Evolutionary conservation across 2,329 filamentous ascomycete species (phyloP).

Genomic region (Neonectria sp.): DNA sequence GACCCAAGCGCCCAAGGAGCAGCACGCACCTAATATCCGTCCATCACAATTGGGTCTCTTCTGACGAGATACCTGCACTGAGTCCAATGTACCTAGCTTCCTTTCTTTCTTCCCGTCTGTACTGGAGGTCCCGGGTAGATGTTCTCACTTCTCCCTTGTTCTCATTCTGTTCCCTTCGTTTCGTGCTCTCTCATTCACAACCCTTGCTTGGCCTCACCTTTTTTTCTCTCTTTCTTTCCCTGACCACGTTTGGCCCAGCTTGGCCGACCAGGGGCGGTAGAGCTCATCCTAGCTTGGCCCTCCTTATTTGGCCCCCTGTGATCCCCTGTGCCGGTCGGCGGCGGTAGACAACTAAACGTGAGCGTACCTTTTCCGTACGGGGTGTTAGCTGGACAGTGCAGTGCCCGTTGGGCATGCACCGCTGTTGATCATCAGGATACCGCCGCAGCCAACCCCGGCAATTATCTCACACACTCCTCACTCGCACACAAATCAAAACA

Average conservation of each 20-base stretch:
- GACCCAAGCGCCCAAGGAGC: neutral
- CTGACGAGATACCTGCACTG: neutral
- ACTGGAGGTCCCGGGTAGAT: neutral
- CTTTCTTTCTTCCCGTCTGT: neutral
- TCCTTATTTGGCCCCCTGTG: conserved; percentile 12
- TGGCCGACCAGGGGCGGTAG: conserved; percentile 15
- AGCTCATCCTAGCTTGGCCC: conserved; percentile 7
- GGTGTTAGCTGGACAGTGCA: conserved; percentile 1
- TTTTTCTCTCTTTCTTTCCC: neutral
- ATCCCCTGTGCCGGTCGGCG: conserved; percentile 16
- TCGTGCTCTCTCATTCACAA: conserved; percentile 4
- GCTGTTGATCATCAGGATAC: neutral
- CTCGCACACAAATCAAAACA: neutral
- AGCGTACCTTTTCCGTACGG: conserved; percentile 15
- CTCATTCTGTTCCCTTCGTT: neutral
- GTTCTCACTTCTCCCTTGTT: neutral
- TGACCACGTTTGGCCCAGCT: conserved; percentile 5
- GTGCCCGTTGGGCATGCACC: neutral
- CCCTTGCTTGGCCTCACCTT: neutral
- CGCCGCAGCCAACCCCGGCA: neutral
- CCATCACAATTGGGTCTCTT: neutral
- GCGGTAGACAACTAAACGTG: conserved; percentile 5
- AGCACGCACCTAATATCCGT: neutral
- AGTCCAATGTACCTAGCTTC: no score
- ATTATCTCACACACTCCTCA: neutral